These are phyloP conservation scores for Nepenthes alata DNA, from an alignment of 179 eudicot species.

Conservation along the genomic window DNA sequence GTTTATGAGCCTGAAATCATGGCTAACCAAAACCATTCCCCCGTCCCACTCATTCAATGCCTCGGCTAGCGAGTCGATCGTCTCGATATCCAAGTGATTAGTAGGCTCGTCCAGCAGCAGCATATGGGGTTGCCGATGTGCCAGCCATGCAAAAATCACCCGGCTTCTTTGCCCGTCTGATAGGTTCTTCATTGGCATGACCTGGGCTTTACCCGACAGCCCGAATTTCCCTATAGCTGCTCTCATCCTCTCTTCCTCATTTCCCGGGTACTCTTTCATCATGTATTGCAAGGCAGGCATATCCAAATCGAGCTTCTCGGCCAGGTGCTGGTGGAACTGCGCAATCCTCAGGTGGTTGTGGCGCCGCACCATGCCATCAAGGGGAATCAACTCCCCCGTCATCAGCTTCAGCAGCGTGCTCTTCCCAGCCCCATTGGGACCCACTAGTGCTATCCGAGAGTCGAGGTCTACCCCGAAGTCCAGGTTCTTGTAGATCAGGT, in stretches of 20 bases:
- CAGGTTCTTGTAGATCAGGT: constrained; percentile 58
- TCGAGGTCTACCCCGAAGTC: constrained; percentile 96
- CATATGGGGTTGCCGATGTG: constrained; percentile 79
- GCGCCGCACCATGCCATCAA: constrained; percentile 79
- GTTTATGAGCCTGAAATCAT: constrained; percentile 90
- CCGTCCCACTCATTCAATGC: constrained; percentile 98
- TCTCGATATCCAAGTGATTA: constrained; percentile 91
- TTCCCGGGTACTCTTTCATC: constrained; percentile 85
- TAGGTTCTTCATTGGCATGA: constrained; percentile 87
- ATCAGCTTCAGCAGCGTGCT: constrained; percentile 94
- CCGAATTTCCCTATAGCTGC: constrained; percentile 86
- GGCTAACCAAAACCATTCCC: constrained; percentile 92
- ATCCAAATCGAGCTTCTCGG: constrained; percentile 81
- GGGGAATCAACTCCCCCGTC: constrained; percentile 82
- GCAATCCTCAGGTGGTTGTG: constrained; percentile 91
- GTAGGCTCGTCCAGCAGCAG: constrained; percentile 89
- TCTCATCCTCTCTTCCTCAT: constrained; percentile 84
- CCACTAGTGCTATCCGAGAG: constrained; percentile 84
- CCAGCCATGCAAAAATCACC: constrained; percentile 90
- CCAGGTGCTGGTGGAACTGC: constrained; percentile 85
- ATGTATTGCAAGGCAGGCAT: constrained; percentile 65
- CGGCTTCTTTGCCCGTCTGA: constrained; percentile 90
- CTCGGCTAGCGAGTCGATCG: constrained; percentile 87
- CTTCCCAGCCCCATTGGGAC: constrained; percentile 98
- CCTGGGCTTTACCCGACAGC: constrained; percentile 79